phyloP scores from a whole-genome alignment of 148 eudicot genomes.

The Hydrangea macrophylla region DNA sequence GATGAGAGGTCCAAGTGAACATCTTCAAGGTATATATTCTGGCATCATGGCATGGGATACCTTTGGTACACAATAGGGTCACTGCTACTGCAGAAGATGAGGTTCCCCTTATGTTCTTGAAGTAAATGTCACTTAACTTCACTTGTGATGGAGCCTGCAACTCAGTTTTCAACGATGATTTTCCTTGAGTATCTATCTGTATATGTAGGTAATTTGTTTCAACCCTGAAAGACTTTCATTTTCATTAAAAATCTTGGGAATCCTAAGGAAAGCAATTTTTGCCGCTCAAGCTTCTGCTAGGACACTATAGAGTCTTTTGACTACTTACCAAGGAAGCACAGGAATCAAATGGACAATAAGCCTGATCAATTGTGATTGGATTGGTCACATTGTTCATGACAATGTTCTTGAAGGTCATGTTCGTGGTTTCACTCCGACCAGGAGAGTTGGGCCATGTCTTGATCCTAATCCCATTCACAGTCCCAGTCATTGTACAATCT shows the following conservation, averaged over 20 bases:
- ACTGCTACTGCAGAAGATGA: constrained; percentile 45
- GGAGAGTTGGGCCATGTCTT: constrained; percentile 62
- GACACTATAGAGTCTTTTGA: neutral
- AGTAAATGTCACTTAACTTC: constrained; percentile 42
- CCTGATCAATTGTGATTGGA: constrained; percentile 54
- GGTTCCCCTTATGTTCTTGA: constrained; percentile 53
- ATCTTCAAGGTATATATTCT: constrained; percentile 42
- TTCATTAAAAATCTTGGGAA: too few species aligned
- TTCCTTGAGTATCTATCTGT: neutral
- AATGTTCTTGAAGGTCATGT: constrained; percentile 47
- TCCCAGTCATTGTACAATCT: constrained; percentile 38
- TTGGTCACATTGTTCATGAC: constrained; percentile 49
- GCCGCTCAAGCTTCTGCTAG: too few species aligned
- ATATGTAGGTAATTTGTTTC: neutral
- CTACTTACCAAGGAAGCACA: constrained; percentile 38
- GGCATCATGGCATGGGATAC: constrained; percentile 47
- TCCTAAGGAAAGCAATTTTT: too few species aligned
- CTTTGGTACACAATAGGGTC: constrained; percentile 40
- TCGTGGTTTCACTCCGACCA: constrained; percentile 34
- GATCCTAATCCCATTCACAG: constrained; percentile 57
- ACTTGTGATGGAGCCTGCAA: constrained; percentile 52
- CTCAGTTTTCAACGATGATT: neutral
- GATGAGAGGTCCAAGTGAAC: constrained; percentile 34
- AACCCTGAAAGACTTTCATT: too few species aligned
- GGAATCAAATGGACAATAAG: constrained; percentile 42